A percentile compares a stretch with the other conserved stretches of the same genome.
phyloP scores from a whole-genome alignment of 441 rosid genomes.

The Geranium incanum region DNA sequence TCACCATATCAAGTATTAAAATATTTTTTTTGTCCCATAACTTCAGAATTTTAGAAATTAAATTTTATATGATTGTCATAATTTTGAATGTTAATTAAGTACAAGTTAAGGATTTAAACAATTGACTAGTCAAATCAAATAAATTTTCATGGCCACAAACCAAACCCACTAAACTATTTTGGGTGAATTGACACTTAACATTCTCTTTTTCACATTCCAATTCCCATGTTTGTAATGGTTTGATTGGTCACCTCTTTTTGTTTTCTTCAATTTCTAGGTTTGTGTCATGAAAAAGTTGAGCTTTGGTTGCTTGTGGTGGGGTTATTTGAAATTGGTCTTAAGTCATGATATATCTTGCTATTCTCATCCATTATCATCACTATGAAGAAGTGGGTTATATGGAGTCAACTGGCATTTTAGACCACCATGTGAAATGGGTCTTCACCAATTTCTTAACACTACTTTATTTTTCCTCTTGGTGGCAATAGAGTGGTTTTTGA shows the following conservation, averaged over 20 bases:
- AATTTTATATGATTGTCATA: no score
- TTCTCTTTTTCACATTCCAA: conserved; percentile 19
- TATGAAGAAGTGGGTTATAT: neutral
- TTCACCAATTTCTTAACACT: conserved; percentile 19
- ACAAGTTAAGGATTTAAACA: no score
- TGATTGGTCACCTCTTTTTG: neutral
- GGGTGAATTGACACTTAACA: conserved; percentile 8
- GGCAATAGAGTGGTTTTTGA: conserved; percentile 6
- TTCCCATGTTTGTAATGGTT: conserved; percentile 6
- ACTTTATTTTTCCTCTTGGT: conserved; percentile 15
- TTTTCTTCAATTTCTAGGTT: conserved; percentile 28
- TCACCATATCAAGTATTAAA: no score
- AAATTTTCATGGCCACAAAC: neutral
- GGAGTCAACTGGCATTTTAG: conserved; percentile 25
- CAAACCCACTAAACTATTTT: neutral
- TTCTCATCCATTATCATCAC: conserved; percentile 17
- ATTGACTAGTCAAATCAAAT: no score
- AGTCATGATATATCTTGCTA: conserved; percentile 11
- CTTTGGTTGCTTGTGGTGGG: conserved; percentile 36
- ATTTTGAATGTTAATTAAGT: no score
- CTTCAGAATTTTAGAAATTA: no score
- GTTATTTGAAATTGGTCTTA: conserved; percentile 18
- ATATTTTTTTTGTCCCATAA: no score
- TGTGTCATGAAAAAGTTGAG: conserved; percentile 21
- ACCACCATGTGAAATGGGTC: conserved; percentile 11